These are phyloP conservation scores for Xylaria flabelliformis DNA, from an alignment of 495 filamentous ascomycete genomes.

Conservation along the genomic window DNA sequence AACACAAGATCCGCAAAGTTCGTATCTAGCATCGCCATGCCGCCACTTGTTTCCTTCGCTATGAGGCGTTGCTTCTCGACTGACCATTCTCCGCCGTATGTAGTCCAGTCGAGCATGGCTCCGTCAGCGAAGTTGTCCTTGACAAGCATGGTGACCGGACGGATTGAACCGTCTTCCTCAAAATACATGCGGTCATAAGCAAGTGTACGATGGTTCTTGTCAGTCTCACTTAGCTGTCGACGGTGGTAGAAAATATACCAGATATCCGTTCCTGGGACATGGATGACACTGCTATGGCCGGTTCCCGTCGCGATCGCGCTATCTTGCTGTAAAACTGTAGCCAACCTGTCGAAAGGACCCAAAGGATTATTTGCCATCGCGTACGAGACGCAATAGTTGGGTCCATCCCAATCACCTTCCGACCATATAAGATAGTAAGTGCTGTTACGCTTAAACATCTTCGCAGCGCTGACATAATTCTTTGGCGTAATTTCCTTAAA, in stretches of 20 bases:
- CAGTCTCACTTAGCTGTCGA: conserved; percentile 46
- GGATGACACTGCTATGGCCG: conserved; percentile 51
- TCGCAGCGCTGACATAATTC: conserved; percentile 51
- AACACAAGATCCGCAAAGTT: conserved; percentile 38
- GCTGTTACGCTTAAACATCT: conserved; percentile 49
- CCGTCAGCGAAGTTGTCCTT: conserved; percentile 47
- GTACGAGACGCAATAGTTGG: conserved; percentile 54
- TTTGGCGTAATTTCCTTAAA: conserved; percentile 52
- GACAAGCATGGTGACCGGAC: conserved; percentile 48
- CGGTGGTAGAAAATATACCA: conserved; percentile 60
- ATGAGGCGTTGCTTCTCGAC: conserved; percentile 31
- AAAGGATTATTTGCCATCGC: conserved; percentile 48
- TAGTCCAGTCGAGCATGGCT: conserved; percentile 40
- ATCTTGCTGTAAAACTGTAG: conserved; percentile 50
- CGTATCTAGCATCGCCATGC: conserved; percentile 39
- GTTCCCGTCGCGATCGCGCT: conserved; percentile 45
- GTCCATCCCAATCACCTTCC: conserved; percentile 49
- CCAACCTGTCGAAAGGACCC: conserved; percentile 48
- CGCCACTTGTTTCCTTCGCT: conserved; percentile 21
- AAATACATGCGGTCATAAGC: conserved; percentile 57
- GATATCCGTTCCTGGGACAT: conserved; percentile 48
- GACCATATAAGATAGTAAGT: conserved; percentile 57
- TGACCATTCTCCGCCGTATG: conserved; percentile 36
- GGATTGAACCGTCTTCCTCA: conserved; percentile 48
- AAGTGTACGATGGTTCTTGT: conserved; percentile 49